These are phyloP conservation scores for Kluyveromyces dobzhanskii DNA, from an alignment of 805 yeast species.

Conservation along the genomic window DNA sequence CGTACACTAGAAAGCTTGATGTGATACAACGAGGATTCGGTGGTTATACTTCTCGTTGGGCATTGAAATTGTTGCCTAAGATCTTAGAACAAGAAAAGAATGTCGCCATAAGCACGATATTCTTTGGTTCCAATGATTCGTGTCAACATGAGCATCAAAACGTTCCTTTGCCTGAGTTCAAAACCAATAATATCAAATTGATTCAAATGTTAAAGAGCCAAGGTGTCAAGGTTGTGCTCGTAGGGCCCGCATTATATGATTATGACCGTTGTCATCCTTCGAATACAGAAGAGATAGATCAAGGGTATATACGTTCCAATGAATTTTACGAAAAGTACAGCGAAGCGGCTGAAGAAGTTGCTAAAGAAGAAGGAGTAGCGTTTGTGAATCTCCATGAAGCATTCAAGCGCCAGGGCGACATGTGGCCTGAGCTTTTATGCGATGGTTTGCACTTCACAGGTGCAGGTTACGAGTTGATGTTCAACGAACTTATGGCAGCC, in stretches of 20 bases:
- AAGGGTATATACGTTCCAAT: conserved; percentile 39
- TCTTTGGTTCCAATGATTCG: conserved; percentile 79
- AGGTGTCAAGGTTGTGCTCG: conserved; percentile 44
- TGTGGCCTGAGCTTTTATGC: conserved; percentile 34
- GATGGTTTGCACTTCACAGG: conserved; percentile 60
- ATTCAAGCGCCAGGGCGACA: conserved; percentile 31
- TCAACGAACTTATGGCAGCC: conserved; percentile 32
- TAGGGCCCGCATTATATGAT: conserved; percentile 58
- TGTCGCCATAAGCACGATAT: conserved; percentile 43
- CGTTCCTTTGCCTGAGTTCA: conserved; percentile 45
- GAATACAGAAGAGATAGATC: conserved; percentile 27
- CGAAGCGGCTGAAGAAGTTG: conserved; percentile 39
- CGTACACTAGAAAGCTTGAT: conserved; percentile 57
- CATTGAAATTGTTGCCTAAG: conserved; percentile 39
- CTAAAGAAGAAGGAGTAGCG: conserved; percentile 42
- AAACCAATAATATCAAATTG: conserved; percentile 39
- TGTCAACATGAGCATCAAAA: conserved; percentile 36
- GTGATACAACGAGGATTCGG: conserved; percentile 65
- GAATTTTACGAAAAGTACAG: conserved; percentile 41
- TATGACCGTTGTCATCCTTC: conserved; percentile 32
- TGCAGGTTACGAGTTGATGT: conserved; percentile 43
- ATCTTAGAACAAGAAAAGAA: conserved; percentile 42
- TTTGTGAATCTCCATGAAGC: conserved; percentile 46
- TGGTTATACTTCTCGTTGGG: conserved; percentile 70
- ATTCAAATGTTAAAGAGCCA: conserved; percentile 33